Base-by-base conservation (phyloP, 75 land plant species). In the Azolla pinnata region DNA sequence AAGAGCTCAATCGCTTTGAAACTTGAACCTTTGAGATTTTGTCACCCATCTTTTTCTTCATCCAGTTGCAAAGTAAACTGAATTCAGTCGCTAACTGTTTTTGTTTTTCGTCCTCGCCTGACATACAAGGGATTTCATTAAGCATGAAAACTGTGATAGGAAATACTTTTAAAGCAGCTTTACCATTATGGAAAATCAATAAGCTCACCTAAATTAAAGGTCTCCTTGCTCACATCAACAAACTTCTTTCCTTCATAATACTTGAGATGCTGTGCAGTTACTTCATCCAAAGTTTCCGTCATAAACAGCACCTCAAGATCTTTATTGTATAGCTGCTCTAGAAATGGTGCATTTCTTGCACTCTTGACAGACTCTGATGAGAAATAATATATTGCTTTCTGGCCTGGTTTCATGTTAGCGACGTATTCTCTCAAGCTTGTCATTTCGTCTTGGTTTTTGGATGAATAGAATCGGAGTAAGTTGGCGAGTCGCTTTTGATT, bases 151-250 rank as follows among this genome's bases (percentile, higher is more conserved):
- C n/a, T n/a, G n/a, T n/a, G n/a, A n/a, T n/a, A n/a, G n/a, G n/a
- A n/a, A n/a, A n/a, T n/a, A n/a, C n/a, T n/a, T n/a, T n/a, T n/a
- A n/a, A n/a, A n/a, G n/a, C n/a, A n/a, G n/a, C n/a, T n/a, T n/a
- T n/a, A n/a, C n/a, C n/a, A n/a, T n/a, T n/a, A n/a, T n/a, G 35
- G 16, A 47, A 59, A 42, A 25, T 8, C 49, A 23, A 42, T 27
- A 18, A 35, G 17, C 75, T 65, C 47, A 91, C 96, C 98, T 23
- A 93, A 71, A 61, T 93, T 93, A 45, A 93, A 51, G 45, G 88
- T 93, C 67, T 93, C 98, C 67, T 86, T 93, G 81, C 90, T 93
- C 49, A 93, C 84, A 62, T 93, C 98, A 27, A 89, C 83, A 71
- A 93, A 93, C 33, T 86, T 68, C 64, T 88, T 89, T 24, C 90